phyloP scores from a whole-genome alignment of 2,329 filamentous ascomycete species.

The Beauveria scarabaeidicola region DNA sequence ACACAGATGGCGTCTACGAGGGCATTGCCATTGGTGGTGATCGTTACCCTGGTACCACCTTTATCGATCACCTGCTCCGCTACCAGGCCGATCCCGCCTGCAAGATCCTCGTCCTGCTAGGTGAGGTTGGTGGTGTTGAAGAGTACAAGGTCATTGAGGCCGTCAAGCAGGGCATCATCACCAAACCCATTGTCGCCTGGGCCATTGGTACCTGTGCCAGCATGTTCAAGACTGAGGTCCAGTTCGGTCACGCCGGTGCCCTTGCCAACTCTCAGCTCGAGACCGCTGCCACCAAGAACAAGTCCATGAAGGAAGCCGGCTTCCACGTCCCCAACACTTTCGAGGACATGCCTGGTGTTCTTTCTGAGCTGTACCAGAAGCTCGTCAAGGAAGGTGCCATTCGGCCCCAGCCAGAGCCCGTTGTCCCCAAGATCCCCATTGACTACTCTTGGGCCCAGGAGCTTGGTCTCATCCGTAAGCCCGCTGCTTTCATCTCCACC shows the following conservation, averaged over 20 bases:
- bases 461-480: constrained; percentile 98
- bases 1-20: constrained; percentile 96
- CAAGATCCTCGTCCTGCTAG: constrained; percentile 93
- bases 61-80: constrained; percentile 95
- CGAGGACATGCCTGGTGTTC: constrained; percentile 76
- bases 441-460: constrained; percentile 99
- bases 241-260: constrained; percentile 97
- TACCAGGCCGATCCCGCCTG: constrained; percentile 95
- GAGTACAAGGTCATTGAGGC: constrained; percentile 99
- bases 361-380: constrained; percentile 79
- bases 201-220: constrained; percentile 97
- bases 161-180: constrained; percentile 88
- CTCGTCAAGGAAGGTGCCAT: constrained; percentile 80
- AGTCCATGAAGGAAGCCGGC: constrained; percentile 89
- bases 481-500: constrained; percentile 98
- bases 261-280: constrained; percentile 99
- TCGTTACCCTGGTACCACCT: constrained; percentile 96
- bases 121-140: constrained; percentile 98
- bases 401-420: constrained; percentile 77
- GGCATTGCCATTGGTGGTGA: constrained; percentile 99
- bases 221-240: constrained; percentile 99
- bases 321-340: constrained; percentile 94
- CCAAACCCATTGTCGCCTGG: constrained; percentile 98
- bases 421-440: constrained; percentile 97
- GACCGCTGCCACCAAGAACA: constrained; percentile 94